Base-by-base conservation (phyloP, 2,329 filamentous ascomycete species). In the Scedosporium dehoogii region DNA sequence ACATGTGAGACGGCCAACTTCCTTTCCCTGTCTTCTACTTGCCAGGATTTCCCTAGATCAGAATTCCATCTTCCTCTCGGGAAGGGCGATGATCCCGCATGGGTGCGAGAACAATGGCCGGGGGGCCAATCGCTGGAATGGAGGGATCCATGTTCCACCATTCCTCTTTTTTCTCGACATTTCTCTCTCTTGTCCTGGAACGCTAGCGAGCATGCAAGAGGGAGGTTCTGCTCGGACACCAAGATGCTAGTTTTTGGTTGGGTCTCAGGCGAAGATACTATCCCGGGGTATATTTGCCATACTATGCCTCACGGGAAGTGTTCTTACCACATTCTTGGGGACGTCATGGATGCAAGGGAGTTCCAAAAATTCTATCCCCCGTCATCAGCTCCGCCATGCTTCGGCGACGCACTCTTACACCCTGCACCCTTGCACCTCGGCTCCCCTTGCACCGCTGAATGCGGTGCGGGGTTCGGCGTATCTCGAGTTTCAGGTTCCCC, bases 401-500 rank as follows among this genome's bases (percentile, higher is more conserved):
- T 48, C 16, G 42, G 42, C 42, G 42, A 16, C 14, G 9, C 16
- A 7, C 44, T 55, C 12, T 9, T 12, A 14, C 10, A 38, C 33
- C 33, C 33, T 38, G 33, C 10, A 38, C 33, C 33, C 33, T 12
- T 38, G 33, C 33, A 38, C 33, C 33, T 38, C 33, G 10, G 33
- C 10, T 38, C 33, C 33, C 10, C 33, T 38, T 38, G 33, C 33
- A 6, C 10, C 10, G 10, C 23, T 55, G 48, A 23, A 21, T 14
- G 12, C 12, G 23, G 51, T 55, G 51, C 51, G 51, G 51, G 51
- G 51, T 55, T 55, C 51, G 18, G 51, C 51, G n/a, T 21, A 9
- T 55, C 51, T 55, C 51, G 23, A 55, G 51, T 55, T 55, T 55
- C 51, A 55, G 51, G 51, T 55, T 55, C 23, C 51, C 23, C 51